Evolutionary conservation across 345 rosid genomes (phyloP).

Genomic region (Arabidopsis arenosa): DNA sequence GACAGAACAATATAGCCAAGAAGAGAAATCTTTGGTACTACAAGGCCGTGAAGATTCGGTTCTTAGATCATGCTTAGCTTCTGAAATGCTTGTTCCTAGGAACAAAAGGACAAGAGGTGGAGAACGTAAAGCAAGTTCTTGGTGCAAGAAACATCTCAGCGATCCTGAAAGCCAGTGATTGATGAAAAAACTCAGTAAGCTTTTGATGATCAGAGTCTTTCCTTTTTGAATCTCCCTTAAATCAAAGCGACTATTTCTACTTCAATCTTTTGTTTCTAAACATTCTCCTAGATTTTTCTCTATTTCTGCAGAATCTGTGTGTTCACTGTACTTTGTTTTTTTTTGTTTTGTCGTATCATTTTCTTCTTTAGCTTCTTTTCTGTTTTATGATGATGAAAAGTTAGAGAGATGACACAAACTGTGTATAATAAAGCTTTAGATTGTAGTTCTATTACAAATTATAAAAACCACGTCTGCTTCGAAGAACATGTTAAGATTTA

Average conservation of each 20-base stretch:
- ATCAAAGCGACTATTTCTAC: conserved; percentile 18
- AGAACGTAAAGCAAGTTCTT: conserved; percentile 79
- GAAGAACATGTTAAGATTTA: conserved; percentile 9
- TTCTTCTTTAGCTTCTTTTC: conserved; percentile 23
- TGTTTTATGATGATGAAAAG: conserved; percentile 40
- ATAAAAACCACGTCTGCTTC: background rate
- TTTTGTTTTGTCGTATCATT: conserved; percentile 2
- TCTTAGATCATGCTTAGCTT: conserved; percentile 72
- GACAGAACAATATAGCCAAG: conserved; percentile 32
- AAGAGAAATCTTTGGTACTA: conserved; percentile 32
- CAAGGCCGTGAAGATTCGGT: conserved; percentile 45
- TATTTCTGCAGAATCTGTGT: conserved; percentile 11
- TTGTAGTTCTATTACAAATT: conserved; percentile 19
- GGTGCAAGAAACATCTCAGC: conserved; percentile 70
- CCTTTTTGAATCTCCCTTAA: conserved; percentile 1
- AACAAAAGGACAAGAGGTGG: conserved; percentile 86
- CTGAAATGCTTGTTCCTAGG: conserved; percentile 70
- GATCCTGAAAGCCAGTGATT: conserved; percentile 76
- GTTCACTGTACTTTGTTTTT: conserved; percentile 28
- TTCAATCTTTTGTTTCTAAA: background rate
- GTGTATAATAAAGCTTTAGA: conserved; percentile 27
- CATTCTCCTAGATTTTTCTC: conserved; percentile 7
- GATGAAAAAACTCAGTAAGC: background rate
- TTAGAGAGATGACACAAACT: conserved; percentile 29
- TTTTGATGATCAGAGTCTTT: conserved; percentile 17